phyloP scores from a whole-genome alignment of 2,329 filamentous ascomycete species.

The Arthrobotrys megalospora region DNA sequence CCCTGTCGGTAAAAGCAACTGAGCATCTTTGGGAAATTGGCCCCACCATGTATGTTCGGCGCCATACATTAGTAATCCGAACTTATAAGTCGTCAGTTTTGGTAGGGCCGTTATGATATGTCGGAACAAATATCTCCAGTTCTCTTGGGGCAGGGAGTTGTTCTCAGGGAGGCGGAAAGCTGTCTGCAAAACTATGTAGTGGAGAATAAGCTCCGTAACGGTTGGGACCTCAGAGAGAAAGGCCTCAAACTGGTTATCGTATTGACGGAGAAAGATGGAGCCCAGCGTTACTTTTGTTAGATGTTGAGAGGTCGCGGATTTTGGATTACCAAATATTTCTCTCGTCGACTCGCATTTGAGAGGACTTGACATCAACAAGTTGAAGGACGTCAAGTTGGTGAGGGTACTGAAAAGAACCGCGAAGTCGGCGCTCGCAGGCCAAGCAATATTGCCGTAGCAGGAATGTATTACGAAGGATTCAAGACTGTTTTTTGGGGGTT shows the following conservation, averaged over 20 bases:
- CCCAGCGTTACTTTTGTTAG: background rate
- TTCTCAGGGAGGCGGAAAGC: background rate
- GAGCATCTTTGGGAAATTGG: background rate
- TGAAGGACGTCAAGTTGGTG: background rate
- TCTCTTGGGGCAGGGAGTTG: background rate
- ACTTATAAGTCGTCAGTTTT: background rate
- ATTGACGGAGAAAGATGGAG: background rate
- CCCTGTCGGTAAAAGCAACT: background rate
- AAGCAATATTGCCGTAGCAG: background rate
- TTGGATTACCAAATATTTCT: background rate
- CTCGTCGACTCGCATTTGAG: background rate
- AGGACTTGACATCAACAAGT: background rate
- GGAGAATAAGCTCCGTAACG: background rate
- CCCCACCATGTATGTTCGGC: background rate
- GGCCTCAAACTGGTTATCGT: background rate
- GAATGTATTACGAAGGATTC: background rate
- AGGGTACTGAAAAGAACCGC: background rate
- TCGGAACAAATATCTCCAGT: background rate
- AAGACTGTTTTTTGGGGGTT: background rate
- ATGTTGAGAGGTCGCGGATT: background rate
- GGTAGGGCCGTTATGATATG: background rate
- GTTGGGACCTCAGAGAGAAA: background rate
- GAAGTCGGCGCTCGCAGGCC: background rate
- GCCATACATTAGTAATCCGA: conserved; percentile 2
- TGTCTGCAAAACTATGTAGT: background rate